Evolutionary conservation across 495 filamentous ascomycete genomes (phyloP).

Genomic region (Podospora comata): DNA sequence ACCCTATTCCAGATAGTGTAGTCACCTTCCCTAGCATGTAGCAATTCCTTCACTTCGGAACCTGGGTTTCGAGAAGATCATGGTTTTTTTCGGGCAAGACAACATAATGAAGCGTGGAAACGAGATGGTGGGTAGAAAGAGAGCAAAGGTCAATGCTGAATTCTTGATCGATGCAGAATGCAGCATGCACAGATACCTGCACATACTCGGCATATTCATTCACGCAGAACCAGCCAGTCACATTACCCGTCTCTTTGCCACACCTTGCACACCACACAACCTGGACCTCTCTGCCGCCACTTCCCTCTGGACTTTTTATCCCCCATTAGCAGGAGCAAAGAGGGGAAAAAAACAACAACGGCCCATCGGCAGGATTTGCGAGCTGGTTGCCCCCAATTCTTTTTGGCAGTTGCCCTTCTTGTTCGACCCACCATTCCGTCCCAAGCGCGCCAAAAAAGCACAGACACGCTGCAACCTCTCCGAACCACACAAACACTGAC

Average conservation of each 20-base stretch:
- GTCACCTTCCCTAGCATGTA: no score
- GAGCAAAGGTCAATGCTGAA: background rate
- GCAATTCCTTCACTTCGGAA: no score
- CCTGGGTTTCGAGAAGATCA: no score
- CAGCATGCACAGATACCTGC: background rate
- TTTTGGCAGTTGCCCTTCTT: background rate
- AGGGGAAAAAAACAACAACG: no score
- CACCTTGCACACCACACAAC: constrained; percentile 2
- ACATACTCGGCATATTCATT: background rate
- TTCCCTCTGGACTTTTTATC: background rate
- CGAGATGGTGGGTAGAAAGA: background rate
- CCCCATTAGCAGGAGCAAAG: background rate
- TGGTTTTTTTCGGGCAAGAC: no score
- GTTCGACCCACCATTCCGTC: background rate
- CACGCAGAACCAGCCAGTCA: constrained; percentile 1
- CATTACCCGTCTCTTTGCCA: constrained; percentile 7
- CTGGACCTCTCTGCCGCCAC: background rate
- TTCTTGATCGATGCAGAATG: background rate
- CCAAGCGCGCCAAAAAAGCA: background rate
- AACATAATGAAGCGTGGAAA: no score
- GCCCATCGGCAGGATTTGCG: background rate
- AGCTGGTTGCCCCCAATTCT: background rate
- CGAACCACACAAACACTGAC: background rate
- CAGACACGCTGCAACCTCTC: background rate
- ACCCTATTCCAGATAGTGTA: no score